Percentiles rank a stretch among this genome's conserved stretches.
Conservation (phyloP, 2,329 filamentous ascomycete genomes). For the Trichoderma sp. region DNA sequence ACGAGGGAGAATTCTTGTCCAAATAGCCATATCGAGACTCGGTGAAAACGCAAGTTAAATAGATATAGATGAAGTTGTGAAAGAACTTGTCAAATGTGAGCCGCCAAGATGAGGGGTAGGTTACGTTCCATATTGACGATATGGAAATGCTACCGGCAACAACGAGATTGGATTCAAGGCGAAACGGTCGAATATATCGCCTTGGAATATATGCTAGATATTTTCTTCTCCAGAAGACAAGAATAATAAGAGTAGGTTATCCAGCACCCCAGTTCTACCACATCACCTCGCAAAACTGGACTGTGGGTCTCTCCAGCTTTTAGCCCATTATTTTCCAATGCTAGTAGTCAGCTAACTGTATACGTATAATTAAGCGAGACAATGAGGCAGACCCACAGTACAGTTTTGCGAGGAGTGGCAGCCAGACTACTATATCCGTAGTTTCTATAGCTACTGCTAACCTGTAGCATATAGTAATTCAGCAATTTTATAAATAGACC, state of each 20-base stretch:
- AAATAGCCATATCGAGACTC: conserved; percentile 6
- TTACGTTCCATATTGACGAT: neutral
- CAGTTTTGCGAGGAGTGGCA: too few species aligned
- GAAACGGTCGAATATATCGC: neutral
- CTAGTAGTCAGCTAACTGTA: too few species aligned
- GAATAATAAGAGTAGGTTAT: neutral
- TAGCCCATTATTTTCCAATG: too few species aligned
- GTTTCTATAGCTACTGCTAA: too few species aligned
- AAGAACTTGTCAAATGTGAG: neutral
- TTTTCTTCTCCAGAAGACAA: neutral
- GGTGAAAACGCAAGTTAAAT: neutral
- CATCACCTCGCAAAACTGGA: too few species aligned
- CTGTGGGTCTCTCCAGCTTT: too few species aligned
- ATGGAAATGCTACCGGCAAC: neutral
- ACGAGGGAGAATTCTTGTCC: neutral
- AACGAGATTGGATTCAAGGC: neutral
- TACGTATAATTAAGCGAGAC: too few species aligned
- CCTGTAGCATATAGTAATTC: too few species aligned
- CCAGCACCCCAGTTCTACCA: too few species aligned
- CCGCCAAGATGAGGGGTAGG: neutral
- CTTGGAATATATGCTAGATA: neutral
- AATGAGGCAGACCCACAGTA: too few species aligned
- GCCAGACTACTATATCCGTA: too few species aligned
- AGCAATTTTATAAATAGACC: too few species aligned
- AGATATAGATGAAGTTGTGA: neutral